Percentiles rank a stretch among this genome's conserved stretches.
These are phyloP conservation scores for Gossypium stocksii DNA, from an alignment of 345 rosid species.

Conservation along the genomic window DNA sequence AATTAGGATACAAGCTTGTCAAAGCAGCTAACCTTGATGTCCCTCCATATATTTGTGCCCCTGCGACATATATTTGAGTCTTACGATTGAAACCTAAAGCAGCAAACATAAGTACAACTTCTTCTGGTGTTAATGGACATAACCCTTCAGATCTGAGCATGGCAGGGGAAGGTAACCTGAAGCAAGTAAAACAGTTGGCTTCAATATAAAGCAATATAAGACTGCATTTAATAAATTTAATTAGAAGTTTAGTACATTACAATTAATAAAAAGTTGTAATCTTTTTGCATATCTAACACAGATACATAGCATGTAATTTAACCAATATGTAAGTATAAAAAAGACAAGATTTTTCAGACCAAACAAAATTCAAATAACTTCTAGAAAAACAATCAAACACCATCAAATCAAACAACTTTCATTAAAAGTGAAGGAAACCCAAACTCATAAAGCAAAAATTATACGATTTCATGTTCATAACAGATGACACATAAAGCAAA, in stretches of 20 bases:
- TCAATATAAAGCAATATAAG: constrained; percentile 37
- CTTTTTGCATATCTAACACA: constrained; percentile 13
- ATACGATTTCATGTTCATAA: not conserved
- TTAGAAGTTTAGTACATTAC: not conserved
- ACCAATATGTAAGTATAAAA: not conserved
- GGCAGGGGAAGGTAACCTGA: constrained; percentile 72
- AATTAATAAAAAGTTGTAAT: not conserved
- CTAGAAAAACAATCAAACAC: not conserved
- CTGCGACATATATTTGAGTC: constrained; percentile 77
- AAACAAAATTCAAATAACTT: not conserved
- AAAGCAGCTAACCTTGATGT: constrained; percentile 55
- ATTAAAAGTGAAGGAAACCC: not conserved
- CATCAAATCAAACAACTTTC: not conserved
- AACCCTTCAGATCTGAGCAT: constrained; percentile 74
- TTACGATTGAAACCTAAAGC: constrained; percentile 84
- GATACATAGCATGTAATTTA: not conserved
- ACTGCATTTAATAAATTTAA: not conserved
- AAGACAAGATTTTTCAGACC: not conserved
- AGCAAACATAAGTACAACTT: constrained; percentile 83
- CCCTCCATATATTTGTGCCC: constrained; percentile 85
- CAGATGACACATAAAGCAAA: too few species aligned
- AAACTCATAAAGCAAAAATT: not conserved
- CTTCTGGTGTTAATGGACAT: constrained; percentile 89
- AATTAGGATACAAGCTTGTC: constrained; percentile 73
- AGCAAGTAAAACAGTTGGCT: constrained; percentile 19